These are phyloP conservation scores for Lactarius hengduanensis DNA, from an alignment of 768 basidiomycete species.

Conservation along the genomic window DNA sequence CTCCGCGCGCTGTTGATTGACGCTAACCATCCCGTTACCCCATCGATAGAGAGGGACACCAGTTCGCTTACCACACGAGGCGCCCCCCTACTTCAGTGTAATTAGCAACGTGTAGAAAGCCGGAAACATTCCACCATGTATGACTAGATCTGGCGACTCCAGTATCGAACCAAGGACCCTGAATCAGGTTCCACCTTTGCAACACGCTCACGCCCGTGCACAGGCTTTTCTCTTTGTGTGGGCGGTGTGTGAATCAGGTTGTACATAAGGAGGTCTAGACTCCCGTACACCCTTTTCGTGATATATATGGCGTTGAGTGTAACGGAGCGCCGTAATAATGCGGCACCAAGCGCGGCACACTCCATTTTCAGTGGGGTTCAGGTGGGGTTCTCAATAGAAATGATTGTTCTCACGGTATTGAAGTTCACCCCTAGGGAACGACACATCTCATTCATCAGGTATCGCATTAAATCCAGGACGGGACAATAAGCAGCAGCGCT, in stretches of 20 bases:
- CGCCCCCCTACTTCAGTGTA: background rate
- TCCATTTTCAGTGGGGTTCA: background rate
- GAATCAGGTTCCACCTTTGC: background rate
- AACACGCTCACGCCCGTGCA: background rate
- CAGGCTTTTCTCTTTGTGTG: background rate
- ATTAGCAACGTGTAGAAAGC: background rate
- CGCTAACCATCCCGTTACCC: background rate
- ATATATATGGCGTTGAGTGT: background rate
- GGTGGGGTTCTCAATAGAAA: background rate
- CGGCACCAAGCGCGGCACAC: background rate
- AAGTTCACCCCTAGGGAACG: background rate
- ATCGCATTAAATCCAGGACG: background rate
- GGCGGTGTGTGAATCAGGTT: background rate
- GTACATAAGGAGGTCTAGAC: background rate
- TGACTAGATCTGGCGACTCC: background rate
- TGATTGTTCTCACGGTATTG: background rate
- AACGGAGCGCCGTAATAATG: background rate
- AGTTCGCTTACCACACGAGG: slow-evolving; percentile 13
- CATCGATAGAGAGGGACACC: slow-evolving; percentile 9
- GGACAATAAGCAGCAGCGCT: background rate
- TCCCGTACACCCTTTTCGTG: background rate
- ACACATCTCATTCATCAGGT: background rate
- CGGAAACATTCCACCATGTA: background rate
- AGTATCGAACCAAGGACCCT: background rate
- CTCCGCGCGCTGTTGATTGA: background rate